phyloP scores from a whole-genome alignment of 192 early-diverging fungal species.

The Rhizophagus sp. region DNA sequence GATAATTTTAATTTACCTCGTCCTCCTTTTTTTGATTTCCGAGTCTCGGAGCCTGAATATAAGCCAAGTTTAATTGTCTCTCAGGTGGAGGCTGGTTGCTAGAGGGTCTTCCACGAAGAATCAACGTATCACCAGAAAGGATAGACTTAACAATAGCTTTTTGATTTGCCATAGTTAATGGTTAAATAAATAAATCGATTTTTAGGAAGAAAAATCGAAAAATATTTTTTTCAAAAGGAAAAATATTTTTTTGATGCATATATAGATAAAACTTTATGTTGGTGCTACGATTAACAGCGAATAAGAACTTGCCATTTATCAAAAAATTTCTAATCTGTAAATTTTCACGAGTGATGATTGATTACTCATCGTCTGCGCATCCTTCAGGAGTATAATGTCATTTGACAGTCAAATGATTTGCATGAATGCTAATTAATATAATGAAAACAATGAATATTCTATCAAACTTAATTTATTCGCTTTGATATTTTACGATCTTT shows the following conservation, averaged over 20 bases:
- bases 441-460: no score
- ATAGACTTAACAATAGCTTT: slow-evolving; percentile 85
- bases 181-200: neutral
- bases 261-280: neutral
- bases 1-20: slow-evolving; percentile 64
- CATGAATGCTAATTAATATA: no score
- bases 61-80: slow-evolving; percentile 77
- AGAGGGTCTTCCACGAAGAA: slow-evolving; percentile 80
- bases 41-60: slow-evolving; percentile 82
- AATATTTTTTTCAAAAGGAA: neutral
- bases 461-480: no score
- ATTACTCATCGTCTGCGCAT: no score
- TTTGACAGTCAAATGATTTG: no score
- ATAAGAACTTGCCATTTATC: neutral
- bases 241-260: no score
- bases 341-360: no score
- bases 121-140: slow-evolving; percentile 89
- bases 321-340: no score
- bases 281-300: neutral
- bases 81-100: slow-evolving; percentile 84
- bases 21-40: slow-evolving; percentile 82
- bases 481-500: neutral
- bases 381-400: no score
- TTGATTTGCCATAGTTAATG: slow-evolving; percentile 40
- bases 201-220: neutral